These are phyloP conservation scores for Talaromyces pinophilus DNA, from an alignment of 2,329 filamentous ascomycete species.

Conservation along the genomic window DNA sequence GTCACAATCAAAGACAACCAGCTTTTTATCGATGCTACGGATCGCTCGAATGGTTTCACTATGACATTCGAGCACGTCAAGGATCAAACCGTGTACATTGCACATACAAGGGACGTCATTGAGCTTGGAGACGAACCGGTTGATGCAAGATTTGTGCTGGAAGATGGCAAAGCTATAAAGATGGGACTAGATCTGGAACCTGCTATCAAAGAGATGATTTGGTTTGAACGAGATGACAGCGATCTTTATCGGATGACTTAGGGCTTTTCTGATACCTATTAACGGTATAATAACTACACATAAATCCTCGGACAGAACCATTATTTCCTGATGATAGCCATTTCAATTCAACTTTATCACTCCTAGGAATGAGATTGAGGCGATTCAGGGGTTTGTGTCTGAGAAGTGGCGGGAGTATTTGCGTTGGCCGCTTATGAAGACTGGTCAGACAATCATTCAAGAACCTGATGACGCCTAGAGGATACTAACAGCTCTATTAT, in stretches of 20 bases:
- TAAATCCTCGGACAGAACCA: neutral
- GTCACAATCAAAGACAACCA: constrained; percentile 30
- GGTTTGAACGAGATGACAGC: constrained; percentile 9
- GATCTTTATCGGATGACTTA: neutral
- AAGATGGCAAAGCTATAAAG: constrained; percentile 4
- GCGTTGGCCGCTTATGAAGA: neutral
- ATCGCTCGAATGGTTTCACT: constrained; percentile 35
- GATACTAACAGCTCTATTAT: neutral
- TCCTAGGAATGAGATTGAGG: neutral
- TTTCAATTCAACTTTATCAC: neutral
- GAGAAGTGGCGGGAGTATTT: neutral
- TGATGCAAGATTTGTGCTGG: constrained; percentile 7
- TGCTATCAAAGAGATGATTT: constrained; percentile 4
- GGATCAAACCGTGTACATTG: constrained; percentile 31
- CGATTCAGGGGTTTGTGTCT: neutral
- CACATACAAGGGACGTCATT: constrained; percentile 25
- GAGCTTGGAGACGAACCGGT: constrained; percentile 7
- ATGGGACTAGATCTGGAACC: constrained; percentile 13
- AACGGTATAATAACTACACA: neutral
- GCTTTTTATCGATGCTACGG: constrained; percentile 37
- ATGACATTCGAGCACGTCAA: constrained; percentile 36
- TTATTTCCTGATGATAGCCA: neutral
- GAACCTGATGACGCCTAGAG: neutral
- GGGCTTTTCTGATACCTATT: neutral
- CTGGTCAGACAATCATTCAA: neutral